A percentile compares a stretch with the other conserved stretches of the same genome.
Conservation (phyloP, 441 rosid species). For the Brassica balearica region DNA sequence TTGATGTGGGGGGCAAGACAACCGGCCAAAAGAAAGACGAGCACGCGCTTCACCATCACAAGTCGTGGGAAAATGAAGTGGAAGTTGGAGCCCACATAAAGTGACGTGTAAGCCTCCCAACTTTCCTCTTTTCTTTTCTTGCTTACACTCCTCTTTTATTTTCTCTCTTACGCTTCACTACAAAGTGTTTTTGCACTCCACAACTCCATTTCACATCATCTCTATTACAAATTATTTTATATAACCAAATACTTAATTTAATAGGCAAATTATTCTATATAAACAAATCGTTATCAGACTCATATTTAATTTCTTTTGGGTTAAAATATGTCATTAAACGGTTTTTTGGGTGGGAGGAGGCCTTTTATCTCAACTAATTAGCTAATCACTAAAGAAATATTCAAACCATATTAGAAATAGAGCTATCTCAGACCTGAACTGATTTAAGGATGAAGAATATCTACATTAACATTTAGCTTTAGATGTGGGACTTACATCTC, state of each 20-base stretch:
- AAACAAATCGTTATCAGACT: background rate
- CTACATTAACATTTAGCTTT: background rate
- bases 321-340: background rate
- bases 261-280: background rate
- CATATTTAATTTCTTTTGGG: background rate
- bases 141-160: background rate
- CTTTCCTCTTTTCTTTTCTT: background rate
- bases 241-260: background rate
- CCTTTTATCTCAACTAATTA: background rate
- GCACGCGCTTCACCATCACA: background rate
- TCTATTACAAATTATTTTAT: background rate
- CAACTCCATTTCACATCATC: background rate
- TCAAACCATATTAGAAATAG: background rate
- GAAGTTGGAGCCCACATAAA: background rate
- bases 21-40: too few species aligned
- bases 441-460: background rate
- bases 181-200: background rate
- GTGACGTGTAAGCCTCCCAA: background rate
- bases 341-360: background rate
- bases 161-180: background rate
- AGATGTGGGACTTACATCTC: background rate
- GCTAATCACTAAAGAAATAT: too few species aligned
- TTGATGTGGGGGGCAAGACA: too few species aligned
- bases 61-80: background rate
- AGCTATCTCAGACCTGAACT: background rate